Base-by-base conservation (phyloP, 2,329 filamentous ascomycete genomes). In the Xylariaceae sp. region DNA sequence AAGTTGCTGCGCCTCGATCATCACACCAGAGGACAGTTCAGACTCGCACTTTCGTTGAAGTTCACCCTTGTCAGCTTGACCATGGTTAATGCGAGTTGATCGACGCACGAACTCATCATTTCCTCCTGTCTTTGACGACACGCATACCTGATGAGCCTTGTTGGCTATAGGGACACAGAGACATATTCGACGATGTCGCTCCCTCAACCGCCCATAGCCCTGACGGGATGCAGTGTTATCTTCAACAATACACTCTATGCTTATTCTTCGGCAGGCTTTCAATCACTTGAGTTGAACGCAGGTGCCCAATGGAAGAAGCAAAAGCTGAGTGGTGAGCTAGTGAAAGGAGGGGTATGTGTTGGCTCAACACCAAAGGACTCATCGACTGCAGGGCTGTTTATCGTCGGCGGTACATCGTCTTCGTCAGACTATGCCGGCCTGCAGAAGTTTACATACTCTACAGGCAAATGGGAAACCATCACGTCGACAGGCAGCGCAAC, bases 211-310 rank as follows among this genome's bases (percentile, higher is more conserved):
- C 73, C 80, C 46, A 77, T 83, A 64, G 75, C 85, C 55, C 73
- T 96, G 66, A 80, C 83, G 67, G 83, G 89, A 62, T 97, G 92
- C 71, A 90, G 90, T 50, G 82, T 87, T 63, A 79, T 96, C 54
- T 77, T 89, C 73, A 77, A 90, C 65, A 85, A 90, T 67, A 90
- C 84, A 11, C 81, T 97, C 46, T 97, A 95, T 72, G 84, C 87
- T 41, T 95, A 89, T 68, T 89, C 89, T 6, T 71, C 82, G 9
- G 71, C 81, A 42, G 87, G 83, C 27, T 91, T 97, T 61, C 81
- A 90, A 66, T 86, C 87, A 9, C 70, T 97, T 56, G 69, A 76
- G 11, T 71, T 97, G 55, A 71, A 80, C 55, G 69, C 83, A 57
- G 87, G 87, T 44, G 87, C 83, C 43, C 70, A 81, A 70, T 96